Evolutionary conservation across 1,284 basidiomycete species (phyloP).

Genomic region (Ganoderma meredithae): DNA sequence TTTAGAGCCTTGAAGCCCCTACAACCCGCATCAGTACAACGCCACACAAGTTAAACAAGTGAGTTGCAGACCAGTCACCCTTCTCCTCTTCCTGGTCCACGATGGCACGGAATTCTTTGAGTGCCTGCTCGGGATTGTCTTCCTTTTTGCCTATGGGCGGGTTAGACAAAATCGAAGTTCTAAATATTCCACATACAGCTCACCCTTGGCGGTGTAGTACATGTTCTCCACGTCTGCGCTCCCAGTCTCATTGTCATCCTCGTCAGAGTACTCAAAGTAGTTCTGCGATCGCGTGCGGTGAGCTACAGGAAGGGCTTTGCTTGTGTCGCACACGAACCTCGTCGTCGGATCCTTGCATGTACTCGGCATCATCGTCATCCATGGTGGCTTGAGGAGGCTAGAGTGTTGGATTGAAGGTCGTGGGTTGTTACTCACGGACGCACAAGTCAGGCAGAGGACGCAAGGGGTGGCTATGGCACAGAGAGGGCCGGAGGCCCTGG

Average conservation of each 20-base stretch:
- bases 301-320: constrained; percentile 13
- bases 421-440: not conserved
- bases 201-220: constrained; percentile 98
- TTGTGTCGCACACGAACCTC: constrained; percentile 57
- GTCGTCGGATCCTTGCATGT: constrained; percentile 87
- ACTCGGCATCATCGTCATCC: constrained; percentile 91
- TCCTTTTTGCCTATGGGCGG: constrained; percentile 83
- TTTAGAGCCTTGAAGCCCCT: constrained; percentile 99
- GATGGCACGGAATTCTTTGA: constrained; percentile 88
- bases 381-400: constrained; percentile 46
- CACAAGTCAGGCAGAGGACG: not conserved
- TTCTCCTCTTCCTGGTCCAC: constrained; percentile 90
- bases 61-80: constrained; percentile 82
- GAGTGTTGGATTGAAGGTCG: not conserved
- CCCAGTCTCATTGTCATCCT: constrained; percentile 80
- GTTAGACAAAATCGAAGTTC: constrained; percentile 14
- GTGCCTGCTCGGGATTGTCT: constrained; percentile 87
- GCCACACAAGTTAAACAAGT: not conserved
- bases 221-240: constrained; percentile 97
- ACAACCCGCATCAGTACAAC: constrained; percentile 12
- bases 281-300: constrained; percentile 60
- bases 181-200: constrained; percentile 36
- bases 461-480: constrained; percentile 14
- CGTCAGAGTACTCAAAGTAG: constrained; percentile 98
- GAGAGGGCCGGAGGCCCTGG: not conserved